Base-by-base conservation (phyloP, 2,329 filamentous ascomycete species). In the Colletotrichum truncatum region DNA sequence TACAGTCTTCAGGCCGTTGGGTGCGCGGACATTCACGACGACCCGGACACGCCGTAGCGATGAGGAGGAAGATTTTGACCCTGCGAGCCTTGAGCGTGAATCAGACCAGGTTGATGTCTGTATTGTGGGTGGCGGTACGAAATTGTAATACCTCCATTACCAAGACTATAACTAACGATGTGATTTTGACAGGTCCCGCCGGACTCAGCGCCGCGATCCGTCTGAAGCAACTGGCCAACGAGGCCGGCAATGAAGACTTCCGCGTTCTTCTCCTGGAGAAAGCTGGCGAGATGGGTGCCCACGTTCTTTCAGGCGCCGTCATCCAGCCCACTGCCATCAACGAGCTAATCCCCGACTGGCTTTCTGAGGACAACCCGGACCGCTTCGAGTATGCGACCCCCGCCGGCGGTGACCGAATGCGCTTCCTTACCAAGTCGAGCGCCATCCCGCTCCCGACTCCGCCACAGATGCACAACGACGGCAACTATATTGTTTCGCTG, bases 381-480 rank as follows among this genome's bases (percentile, higher is more conserved):
- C 89, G 93, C 68, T 99, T 98, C 82, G 89, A 94, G 78, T 85
- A 93, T 78, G 93, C 91, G 64, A 99, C 96, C 1, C 91, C 94
- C 18, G 95, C 94, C 4, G 91, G 88, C 68, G 83, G 82, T 52
- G 96, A 99, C 74, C 91, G 89, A 80, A 97, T 99, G 95, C 91
- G 93, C 71, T 98, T 98, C 80, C 85, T 99, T 67, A 98, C 95
- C 16, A 92, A 94, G 81, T 91, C 85, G 57, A 84, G 84, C 67
- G 84, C 94, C 0, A 88, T 97, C 62, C 93, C 93, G 6, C 83
- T 98, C 56, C 96, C 95, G 1, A 89, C 91, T 11, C 96, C 96
- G 45, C 96, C 96, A 30, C 96, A 98, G 82, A 99, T 99, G 96
- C 89, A 94, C 83, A 99, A 99, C 77, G 88, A 97, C 73, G 96